These are phyloP conservation scores for Fusarium heterosporum DNA, from an alignment of 2,329 filamentous ascomycete genomes.

Conservation along the genomic window DNA sequence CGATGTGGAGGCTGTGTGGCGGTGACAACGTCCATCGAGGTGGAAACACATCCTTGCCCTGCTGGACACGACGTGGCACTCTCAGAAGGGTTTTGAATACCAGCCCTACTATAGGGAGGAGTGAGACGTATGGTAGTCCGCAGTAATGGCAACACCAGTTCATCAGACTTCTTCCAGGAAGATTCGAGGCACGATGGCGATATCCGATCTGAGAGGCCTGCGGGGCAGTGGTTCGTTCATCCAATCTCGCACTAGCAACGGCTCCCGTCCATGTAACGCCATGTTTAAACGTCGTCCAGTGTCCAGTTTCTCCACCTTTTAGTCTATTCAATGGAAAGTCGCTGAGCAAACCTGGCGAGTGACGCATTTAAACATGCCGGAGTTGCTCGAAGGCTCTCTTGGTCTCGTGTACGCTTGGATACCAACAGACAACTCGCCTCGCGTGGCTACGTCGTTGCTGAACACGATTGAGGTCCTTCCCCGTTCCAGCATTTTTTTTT, in stretches of 20 bases:
- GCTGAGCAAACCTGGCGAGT: neutral
- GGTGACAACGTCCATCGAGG: slow-evolving; percentile 44
- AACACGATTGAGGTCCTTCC: neutral
- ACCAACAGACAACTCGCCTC: neutral
- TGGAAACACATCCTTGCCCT: slow-evolving; percentile 43
- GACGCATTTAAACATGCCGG: neutral
- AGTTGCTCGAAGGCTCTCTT: neutral
- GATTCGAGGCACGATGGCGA: slow-evolving; percentile 16
- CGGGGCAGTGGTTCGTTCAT: slow-evolving; percentile 34
- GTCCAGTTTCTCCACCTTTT: slow-evolving; percentile 24
- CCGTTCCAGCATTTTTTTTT: neutral
- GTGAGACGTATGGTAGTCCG: slow-evolving; percentile 20
- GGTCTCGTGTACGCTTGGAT: slow-evolving; percentile 4
- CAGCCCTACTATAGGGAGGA: slow-evolving; percentile 38
- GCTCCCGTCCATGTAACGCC: slow-evolving; percentile 31
- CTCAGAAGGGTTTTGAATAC: slow-evolving; percentile 35
- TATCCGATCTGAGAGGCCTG: slow-evolving; percentile 30
- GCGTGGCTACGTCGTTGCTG: neutral
- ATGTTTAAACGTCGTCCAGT: slow-evolving; percentile 23
- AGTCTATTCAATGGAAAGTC: neutral
- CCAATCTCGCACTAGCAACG: slow-evolving; percentile 38
- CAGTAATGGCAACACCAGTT: slow-evolving; percentile 28
- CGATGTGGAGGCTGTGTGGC: slow-evolving; percentile 46
- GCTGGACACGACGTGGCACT: slow-evolving; percentile 44
- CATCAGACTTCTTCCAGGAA: slow-evolving; percentile 16